Conservation (phyloP, 768 basidiomycete species). For the Pleurotus giganteus region DNA sequence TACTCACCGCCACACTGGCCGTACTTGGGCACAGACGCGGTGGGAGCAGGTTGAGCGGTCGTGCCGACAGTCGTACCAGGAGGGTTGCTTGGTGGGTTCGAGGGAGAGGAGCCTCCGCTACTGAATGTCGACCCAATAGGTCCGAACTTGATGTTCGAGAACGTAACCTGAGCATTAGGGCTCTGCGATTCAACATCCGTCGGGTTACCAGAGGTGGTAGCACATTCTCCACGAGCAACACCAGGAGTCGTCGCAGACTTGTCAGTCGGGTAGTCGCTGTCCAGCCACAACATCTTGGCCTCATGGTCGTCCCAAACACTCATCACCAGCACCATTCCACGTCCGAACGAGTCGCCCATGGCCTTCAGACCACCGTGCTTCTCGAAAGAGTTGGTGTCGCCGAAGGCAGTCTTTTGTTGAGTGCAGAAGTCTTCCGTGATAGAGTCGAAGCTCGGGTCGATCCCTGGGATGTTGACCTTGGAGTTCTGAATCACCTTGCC, state of each 20-base stretch:
- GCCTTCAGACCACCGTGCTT: conserved; percentile 27
- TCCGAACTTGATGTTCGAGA: conserved; percentile 43
- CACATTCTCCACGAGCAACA: conserved; percentile 37
- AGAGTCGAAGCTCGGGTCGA: conserved; percentile 20
- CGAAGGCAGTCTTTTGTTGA: conserved; percentile 20
- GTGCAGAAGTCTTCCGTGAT: conserved; percentile 36
- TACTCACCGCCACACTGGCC: conserved; percentile 43
- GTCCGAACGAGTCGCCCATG: conserved; percentile 22
- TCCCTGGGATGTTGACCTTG: conserved; percentile 24
- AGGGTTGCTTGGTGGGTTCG: conserved; percentile 19
- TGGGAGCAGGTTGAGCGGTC: conserved; percentile 8
- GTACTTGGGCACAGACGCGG: conserved; percentile 26
- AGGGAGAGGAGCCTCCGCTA: conserved; percentile 4
- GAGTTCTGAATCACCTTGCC: conserved; percentile 41
- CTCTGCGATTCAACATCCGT: conserved; percentile 30
- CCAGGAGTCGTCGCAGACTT: conserved; percentile 24
- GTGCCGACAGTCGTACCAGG: conserved; percentile 25
- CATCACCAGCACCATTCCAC: conserved; percentile 36
- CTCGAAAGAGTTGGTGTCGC: conserved; percentile 33
- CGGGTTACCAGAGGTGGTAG: conserved; percentile 36
- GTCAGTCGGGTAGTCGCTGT: conserved; percentile 31
- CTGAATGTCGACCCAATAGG: conserved; percentile 26
- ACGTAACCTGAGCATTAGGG: conserved; percentile 32
- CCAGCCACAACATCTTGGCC: conserved; percentile 40
- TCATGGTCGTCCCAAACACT: conserved; percentile 40